phyloP scores from a whole-genome alignment of 2,329 filamentous ascomycete genomes.

The Fusarium nurragi region DNA sequence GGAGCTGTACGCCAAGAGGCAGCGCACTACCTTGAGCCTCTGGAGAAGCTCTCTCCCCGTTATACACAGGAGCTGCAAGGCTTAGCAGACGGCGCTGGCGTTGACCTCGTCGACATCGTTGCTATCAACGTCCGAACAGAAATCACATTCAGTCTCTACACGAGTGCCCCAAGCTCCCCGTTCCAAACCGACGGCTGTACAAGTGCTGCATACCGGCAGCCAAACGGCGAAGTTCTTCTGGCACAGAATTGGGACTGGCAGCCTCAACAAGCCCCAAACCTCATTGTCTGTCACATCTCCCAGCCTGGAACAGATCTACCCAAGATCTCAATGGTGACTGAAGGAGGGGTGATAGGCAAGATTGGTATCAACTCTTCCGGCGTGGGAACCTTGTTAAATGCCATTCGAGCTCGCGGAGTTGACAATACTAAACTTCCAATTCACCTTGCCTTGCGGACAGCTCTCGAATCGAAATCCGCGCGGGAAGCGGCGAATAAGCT shows the following conservation, averaged over 20 bases:
- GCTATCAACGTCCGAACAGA: constrained; percentile 58
- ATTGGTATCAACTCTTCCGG: constrained; percentile 69
- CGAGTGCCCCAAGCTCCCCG: constrained; percentile 10
- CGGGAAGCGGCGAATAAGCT: constrained; percentile 11
- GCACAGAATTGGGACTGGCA: constrained; percentile 71
- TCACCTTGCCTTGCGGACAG: constrained; percentile 67
- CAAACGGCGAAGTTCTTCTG: constrained; percentile 48
- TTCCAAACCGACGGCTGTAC: constrained; percentile 64
- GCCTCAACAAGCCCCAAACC: constrained; percentile 59
- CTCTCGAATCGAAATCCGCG: constrained; percentile 57
- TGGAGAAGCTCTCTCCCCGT: constrained; percentile 8
- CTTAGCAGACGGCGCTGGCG: constrained; percentile 60
- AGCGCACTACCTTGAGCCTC: constrained; percentile 14
- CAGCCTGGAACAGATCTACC: constrained; percentile 52
- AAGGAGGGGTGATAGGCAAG: constrained; percentile 70
- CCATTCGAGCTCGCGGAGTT: constrained; percentile 66
- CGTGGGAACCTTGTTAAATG: constrained; percentile 69
- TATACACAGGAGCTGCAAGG: constrained; percentile 56
- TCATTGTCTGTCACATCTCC: constrained; percentile 58
- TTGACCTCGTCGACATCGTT: constrained; percentile 61
- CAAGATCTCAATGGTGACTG: constrained; percentile 64
- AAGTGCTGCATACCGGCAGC: constrained; percentile 56
- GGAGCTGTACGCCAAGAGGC: constrained; percentile 21
- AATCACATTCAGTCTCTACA: constrained; percentile 60
- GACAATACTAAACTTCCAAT: constrained; percentile 61